A percentile compares a stretch with the other conserved stretches of the same genome.
Evolutionary conservation across 192 early-diverging fungal species (phyloP).

Genomic region (Coemansia sp.): DNA sequence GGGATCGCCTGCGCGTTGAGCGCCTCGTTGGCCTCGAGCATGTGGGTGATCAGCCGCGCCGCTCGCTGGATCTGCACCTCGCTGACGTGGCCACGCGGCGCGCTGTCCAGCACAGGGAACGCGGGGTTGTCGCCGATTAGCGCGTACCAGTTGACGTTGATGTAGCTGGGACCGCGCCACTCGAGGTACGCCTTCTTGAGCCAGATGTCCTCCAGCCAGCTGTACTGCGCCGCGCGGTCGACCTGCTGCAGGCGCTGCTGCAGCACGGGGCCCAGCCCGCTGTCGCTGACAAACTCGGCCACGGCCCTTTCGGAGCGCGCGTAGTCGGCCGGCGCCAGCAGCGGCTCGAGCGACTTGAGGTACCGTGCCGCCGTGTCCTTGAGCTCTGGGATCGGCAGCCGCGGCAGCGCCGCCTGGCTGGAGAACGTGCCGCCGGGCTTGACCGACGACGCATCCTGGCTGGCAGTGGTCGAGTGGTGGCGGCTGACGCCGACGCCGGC

Average conservation of each 20-base stretch:
- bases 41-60: conserved; percentile 65
- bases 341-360: conserved; percentile 66
- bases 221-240: conserved; percentile 65
- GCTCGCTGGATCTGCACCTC: conserved; percentile 76
- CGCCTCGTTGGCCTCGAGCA: conserved; percentile 72
- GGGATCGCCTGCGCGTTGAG: conserved; percentile 65
- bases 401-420: conserved; percentile 68
- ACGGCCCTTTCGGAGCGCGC: conserved; percentile 62
- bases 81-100: conserved; percentile 55
- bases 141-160: conserved; percentile 92
- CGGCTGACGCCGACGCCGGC: conserved; percentile 3
- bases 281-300: conserved; percentile 61
- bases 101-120: conserved; percentile 36
- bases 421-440: conserved; percentile 53
- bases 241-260: conserved; percentile 70
- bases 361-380: conserved; percentile 76
- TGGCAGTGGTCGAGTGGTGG: conserved; percentile 5
- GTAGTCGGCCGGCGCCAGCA: conserved; percentile 62
- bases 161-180: conserved; percentile 78
- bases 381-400: conserved; percentile 83
- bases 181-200: conserved; percentile 79
- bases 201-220: conserved; percentile 90
- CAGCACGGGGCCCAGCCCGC: conserved; percentile 70
- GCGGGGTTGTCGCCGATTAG: conserved; percentile 63
- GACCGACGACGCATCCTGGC: not conserved